Conservation (phyloP, 2,329 filamentous ascomycete genomes). For the Zymoseptoria crescenta region DNA sequence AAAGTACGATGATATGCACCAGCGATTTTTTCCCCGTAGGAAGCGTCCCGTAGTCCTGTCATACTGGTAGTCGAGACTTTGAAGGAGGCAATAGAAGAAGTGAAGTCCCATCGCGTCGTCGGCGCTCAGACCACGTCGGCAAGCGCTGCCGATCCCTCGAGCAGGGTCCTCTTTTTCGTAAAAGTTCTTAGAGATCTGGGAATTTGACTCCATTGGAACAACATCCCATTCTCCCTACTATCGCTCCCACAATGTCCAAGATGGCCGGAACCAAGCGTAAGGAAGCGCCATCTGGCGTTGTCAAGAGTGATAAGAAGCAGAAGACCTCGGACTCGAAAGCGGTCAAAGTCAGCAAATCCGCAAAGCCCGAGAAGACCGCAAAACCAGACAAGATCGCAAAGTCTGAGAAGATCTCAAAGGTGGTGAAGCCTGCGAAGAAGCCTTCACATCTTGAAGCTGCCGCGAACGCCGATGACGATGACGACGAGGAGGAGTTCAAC, state of each 20-base stretch:
- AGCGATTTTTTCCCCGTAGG: not conserved
- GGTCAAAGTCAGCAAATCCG: constrained; percentile 1
- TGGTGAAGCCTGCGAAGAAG: constrained; percentile 21
- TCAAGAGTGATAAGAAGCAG: constrained; percentile 29
- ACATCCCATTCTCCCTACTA: not conserved
- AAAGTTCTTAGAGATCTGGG: not conserved
- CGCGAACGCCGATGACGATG: constrained; percentile 22
- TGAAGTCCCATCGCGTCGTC: not conserved
- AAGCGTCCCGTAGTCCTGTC: not conserved
- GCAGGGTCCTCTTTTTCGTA: not conserved
- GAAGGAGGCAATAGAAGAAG: not conserved
- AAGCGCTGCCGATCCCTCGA: not conserved
- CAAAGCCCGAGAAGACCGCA: constrained; percentile 8
- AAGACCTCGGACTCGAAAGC: constrained; percentile 31
- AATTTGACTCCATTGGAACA: not conserved
- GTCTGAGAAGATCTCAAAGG: constrained; percentile 9
- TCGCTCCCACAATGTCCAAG: constrained; percentile 4
- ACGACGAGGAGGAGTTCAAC: constrained; percentile 9
- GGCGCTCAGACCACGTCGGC: not conserved
- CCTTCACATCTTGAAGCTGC: constrained; percentile 20
- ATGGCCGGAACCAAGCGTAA: constrained; percentile 32
- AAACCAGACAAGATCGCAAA: constrained; percentile 10
- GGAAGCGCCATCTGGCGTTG: constrained; percentile 24
- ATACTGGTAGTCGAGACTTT: not conserved
- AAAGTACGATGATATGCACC: not conserved